A percentile compares a stretch with the other conserved stretches of the same genome.
These are phyloP conservation scores for Cryphonectria japonica DNA, from an alignment of 2,329 filamentous ascomycete genomes.

Conservation along the genomic window DNA sequence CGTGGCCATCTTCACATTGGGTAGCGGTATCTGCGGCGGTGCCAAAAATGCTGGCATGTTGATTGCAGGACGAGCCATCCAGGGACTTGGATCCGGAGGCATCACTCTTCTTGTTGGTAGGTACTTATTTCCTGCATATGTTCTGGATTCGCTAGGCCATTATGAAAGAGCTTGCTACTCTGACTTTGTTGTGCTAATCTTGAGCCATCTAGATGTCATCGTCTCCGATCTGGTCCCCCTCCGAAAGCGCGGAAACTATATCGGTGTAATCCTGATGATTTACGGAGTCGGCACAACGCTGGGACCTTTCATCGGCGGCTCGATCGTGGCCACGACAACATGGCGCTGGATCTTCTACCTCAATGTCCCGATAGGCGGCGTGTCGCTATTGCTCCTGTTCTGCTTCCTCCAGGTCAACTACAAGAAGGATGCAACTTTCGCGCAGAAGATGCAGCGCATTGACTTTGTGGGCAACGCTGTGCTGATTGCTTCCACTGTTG, in stretches of 20 bases:
- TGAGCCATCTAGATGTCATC: slow-evolving; percentile 21
- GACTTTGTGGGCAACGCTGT: slow-evolving; percentile 40
- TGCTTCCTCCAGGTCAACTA: slow-evolving; percentile 44
- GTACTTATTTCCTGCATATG: background rate
- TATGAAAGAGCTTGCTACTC: background rate
- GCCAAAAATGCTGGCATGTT: slow-evolving; percentile 21
- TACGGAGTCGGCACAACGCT: slow-evolving; percentile 34
- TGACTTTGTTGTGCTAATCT: background rate
- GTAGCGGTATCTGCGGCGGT: slow-evolving; percentile 53
- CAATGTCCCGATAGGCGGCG: slow-evolving; percentile 5
- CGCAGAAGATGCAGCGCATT: slow-evolving; percentile 34
- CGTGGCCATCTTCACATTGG: slow-evolving; percentile 52
- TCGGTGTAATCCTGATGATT: slow-evolving; percentile 38
- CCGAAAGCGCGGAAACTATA: slow-evolving; percentile 46
- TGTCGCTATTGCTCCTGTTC: background rate
- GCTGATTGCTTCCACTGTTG: slow-evolving; percentile 36
- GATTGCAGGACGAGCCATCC: slow-evolving; percentile 29
- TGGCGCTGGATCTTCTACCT: slow-evolving; percentile 37
- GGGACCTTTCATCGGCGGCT: slow-evolving; percentile 25
- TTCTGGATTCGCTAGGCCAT: too few relatives aligned
- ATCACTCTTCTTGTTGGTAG: slow-evolving; percentile 19
- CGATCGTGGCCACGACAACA: slow-evolving; percentile 31
- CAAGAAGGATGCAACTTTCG: slow-evolving; percentile 31
- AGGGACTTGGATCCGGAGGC: slow-evolving; percentile 30
- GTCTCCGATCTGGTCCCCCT: slow-evolving; percentile 51